Base-by-base conservation (phyloP, 179 eudicot species). In the Beta corolliflora region DNA sequence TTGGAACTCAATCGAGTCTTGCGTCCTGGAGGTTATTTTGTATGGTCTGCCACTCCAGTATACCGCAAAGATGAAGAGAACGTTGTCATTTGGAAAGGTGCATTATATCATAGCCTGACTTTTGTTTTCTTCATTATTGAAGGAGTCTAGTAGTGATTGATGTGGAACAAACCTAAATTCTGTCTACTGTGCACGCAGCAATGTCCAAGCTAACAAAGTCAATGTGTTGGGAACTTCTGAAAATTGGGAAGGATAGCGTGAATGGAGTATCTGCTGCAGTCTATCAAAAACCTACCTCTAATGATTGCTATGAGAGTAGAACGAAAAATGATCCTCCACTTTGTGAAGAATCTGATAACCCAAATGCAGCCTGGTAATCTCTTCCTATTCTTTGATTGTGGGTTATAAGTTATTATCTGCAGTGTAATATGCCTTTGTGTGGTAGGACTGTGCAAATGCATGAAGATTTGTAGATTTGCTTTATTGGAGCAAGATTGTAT, bases 21-120 rank as follows among this genome's bases (percentile, higher is more conserved):
- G 84, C 82, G 90, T 11, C 90, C 90, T 70, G 90, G 90, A 77
- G 85, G 90, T 31, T 86, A 81, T 81, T 86, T 88, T 77, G 88
- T 88, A 29, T 88, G 90, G 90, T 88, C 90, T 77, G 90, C 90
- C 75, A 88, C 90, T 58, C 90, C 90, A 52, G 85, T 88, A 67
- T 88, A 88, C 86, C 87, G 88, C 15, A 81, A 77, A 25, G 84
- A 83, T 71, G 64, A 73, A 1, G 90, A 85, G 78, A 73, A 86
- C 71, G 85, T 77, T 72, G 90, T 19, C 25, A 88, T 88, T 18
- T 86, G 88, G 90, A 86, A 86, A 86, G 90, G 90, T 88, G 73
- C 36, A 44, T 3, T 29, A 73, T 58, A 41, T 72, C 9, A 29
- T 25, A 73, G 23, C 3, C 56, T 53, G 6, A 64, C n/a, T 70